Conservation (phyloP, 2,329 filamentous ascomycete species). For the Rutstroemia sp. region DNA sequence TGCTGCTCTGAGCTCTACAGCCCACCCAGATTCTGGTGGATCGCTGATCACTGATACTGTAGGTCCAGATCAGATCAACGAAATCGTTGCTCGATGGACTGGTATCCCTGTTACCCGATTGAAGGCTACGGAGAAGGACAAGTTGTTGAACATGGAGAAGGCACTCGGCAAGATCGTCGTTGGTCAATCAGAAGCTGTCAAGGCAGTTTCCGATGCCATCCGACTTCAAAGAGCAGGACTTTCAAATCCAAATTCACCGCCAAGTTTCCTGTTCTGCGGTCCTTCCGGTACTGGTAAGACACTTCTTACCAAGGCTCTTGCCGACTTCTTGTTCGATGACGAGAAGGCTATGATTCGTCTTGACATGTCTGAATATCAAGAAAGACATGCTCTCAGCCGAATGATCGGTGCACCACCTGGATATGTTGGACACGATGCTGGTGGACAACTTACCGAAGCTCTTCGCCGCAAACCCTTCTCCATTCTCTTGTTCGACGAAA, state of each 20-base stretch:
- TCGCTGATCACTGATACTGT: slow-evolving; percentile 88
- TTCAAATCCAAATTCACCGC: slow-evolving; percentile 91
- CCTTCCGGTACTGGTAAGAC: slow-evolving; percentile 98
- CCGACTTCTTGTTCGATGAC: slow-evolving; percentile 97
- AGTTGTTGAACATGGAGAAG: slow-evolving; percentile 95
- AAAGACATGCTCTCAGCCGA: slow-evolving; percentile 86
- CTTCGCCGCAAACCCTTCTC: slow-evolving; percentile 94
- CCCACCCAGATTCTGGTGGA: slow-evolving; percentile 50
- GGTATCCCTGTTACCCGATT: slow-evolving; percentile 93
- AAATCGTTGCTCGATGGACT: slow-evolving; percentile 96
- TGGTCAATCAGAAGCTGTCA: slow-evolving; percentile 89
- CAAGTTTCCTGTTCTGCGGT: slow-evolving; percentile 97
- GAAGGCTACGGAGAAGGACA: slow-evolving; percentile 94
- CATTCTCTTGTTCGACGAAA: slow-evolving; percentile 94
- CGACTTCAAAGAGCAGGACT: slow-evolving; percentile 91
- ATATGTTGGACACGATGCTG: slow-evolving; percentile 93
- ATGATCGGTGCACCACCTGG: slow-evolving; percentile 98
- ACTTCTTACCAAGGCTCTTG: slow-evolving; percentile 89
- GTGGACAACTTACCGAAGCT: slow-evolving; percentile 90
- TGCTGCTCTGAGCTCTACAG: slow-evolving; percentile 51
- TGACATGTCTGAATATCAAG: slow-evolving; percentile 99
- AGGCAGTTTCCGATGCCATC: slow-evolving; percentile 91
- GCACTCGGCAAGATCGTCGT: slow-evolving; percentile 78
- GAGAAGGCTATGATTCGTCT: slow-evolving; percentile 97
- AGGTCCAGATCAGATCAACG: slow-evolving; percentile 96